phyloP scores from a whole-genome alignment of 768 basidiomycete genomes.

The Pisolithus sp. region DNA sequence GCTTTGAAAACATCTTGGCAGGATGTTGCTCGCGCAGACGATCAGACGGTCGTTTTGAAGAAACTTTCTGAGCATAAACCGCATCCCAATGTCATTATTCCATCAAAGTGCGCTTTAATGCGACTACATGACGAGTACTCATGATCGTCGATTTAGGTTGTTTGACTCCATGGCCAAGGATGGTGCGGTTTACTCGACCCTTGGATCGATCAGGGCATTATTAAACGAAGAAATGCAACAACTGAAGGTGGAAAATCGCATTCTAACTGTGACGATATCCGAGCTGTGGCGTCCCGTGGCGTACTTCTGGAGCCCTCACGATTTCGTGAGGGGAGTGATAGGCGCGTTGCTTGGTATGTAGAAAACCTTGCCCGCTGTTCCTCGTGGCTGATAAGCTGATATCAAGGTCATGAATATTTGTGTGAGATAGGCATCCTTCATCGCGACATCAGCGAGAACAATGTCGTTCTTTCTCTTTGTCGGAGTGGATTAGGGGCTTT shows the following conservation, averaged over 20 bases:
- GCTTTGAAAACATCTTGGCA: constrained; percentile 9
- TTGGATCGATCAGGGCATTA: constrained; percentile 5
- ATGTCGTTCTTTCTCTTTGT: constrained; percentile 22
- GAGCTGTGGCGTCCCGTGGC: constrained; percentile 7
- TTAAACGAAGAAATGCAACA: background rate
- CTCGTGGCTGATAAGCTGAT: background rate
- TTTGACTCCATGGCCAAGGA: background rate
- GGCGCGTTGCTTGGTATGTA: constrained; percentile 11
- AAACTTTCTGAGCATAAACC: background rate
- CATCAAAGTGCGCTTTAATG: background rate
- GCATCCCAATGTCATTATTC: background rate
- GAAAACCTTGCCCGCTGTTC: background rate
- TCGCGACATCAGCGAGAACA: constrained; percentile 30
- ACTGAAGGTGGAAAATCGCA: constrained; percentile 1
- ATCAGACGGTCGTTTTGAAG: background rate
- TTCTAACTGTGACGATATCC: background rate
- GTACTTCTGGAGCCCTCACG: constrained; percentile 15
- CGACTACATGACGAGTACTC: background rate
- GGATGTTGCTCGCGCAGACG: background rate
- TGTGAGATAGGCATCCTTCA: constrained; percentile 21
- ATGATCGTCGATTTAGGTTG: background rate
- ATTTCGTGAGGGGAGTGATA: constrained; percentile 12
- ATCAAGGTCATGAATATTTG: constrained; percentile 15
- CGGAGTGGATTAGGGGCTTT: constrained; percentile 14
- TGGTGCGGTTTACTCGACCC: background rate